Evolutionary conservation across 139 green algal species (phyloP).

Genomic region (Asterochloris sp.): DNA sequence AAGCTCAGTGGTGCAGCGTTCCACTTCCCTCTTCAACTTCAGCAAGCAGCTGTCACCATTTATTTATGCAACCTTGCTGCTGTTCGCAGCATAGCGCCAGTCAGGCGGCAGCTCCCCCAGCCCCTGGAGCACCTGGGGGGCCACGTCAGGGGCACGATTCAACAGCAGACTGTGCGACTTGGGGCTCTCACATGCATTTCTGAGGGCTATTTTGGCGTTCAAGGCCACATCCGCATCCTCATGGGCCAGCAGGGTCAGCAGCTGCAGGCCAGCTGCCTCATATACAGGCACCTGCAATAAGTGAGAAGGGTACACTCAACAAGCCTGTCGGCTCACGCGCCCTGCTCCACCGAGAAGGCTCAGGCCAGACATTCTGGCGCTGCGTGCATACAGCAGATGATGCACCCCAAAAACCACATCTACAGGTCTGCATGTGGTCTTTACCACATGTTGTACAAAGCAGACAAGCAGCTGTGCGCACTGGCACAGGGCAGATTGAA

Average conservation of each 20-base stretch:
- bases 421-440: too few relatives aligned
- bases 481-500: too few relatives aligned
- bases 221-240: not conserved
- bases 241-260: conserved; percentile 4
- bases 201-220: conserved; percentile 10
- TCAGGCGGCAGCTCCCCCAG: conserved; percentile 9
- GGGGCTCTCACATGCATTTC: conserved; percentile 1
- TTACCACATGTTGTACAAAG: too few relatives aligned
- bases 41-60: not conserved
- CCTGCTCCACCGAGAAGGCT: too few relatives aligned
- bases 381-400: too few relatives aligned
- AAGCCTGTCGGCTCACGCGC: too few relatives aligned
- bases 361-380: too few relatives aligned
- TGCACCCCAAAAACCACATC: too few relatives aligned
- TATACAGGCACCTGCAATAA: not conserved
- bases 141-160: not conserved
- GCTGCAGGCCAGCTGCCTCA: not conserved
- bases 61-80: not conserved
- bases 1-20: not conserved
- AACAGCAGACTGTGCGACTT: not conserved
- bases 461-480: too few relatives aligned
- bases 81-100: conserved; percentile 7
- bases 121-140: not conserved
- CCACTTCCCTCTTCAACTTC: not conserved
- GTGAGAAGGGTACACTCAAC: too few relatives aligned